Percentiles rank a stretch among this genome's conserved stretches.
phyloP scores from a whole-genome alignment of 768 basidiomycete genomes.

The Russula sp. region DNA sequence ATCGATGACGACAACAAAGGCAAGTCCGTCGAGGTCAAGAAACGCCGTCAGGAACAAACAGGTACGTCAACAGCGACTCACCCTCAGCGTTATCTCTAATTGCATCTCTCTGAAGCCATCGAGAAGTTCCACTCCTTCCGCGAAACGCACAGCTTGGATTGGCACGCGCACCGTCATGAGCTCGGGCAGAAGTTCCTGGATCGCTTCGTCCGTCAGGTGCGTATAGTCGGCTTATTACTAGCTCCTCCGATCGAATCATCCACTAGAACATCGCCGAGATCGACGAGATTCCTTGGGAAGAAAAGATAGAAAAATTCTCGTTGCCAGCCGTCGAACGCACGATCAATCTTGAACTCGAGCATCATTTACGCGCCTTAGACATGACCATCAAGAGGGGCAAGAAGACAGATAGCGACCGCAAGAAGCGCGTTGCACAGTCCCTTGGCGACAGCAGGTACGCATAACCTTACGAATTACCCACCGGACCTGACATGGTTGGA shows the following conservation, averaged over 20 bases:
- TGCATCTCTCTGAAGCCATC: slow-evolving; percentile 45
- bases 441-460: slow-evolving; percentile 72
- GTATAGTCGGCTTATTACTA: slow-evolving; percentile 22
- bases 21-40: slow-evolving; percentile 67
- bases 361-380: slow-evolving; percentile 84
- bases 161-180: slow-evolving; percentile 84
- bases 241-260: neutral
- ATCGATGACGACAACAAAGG: slow-evolving; percentile 86
- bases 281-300: slow-evolving; percentile 80
- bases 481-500: neutral
- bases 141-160: slow-evolving; percentile 85
- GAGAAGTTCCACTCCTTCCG: slow-evolving; percentile 97
- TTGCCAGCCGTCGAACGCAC: slow-evolving; percentile 92
- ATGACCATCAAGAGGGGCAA: slow-evolving; percentile 73
- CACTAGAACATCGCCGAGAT: slow-evolving; percentile 90
- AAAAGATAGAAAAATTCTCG: slow-evolving; percentile 53
- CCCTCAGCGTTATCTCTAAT: neutral
- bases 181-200: slow-evolving; percentile 79
- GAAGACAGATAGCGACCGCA: slow-evolving; percentile 70
- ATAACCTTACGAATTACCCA: neutral
- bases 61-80: slow-evolving; percentile 39
- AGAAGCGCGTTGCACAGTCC: slow-evolving; percentile 78
- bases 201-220: slow-evolving; percentile 78
- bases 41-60: slow-evolving; percentile 34
- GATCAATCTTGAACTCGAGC: slow-evolving; percentile 91